Evolutionary conservation across 2,329 filamentous ascomycete genomes (phyloP), one percentile per base, ranked within the genome.

Genomic region (Apiospora rasikravindrae): DNA sequence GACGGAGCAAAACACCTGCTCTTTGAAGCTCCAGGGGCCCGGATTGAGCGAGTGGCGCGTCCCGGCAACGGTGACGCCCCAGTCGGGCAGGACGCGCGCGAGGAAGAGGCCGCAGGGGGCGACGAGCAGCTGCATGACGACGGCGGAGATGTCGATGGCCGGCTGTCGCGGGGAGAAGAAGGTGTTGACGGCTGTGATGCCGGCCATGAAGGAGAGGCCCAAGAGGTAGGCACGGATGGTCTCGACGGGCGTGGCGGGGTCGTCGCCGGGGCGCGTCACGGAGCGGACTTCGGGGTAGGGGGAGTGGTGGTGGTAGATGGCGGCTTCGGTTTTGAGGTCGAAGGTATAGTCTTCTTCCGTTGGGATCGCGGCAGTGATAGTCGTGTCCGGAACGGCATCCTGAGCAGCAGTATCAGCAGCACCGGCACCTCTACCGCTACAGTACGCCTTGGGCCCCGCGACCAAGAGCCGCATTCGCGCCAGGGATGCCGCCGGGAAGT

Each of bases 121-220:
- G 2, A 87, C 86, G 8, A 90, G 81, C 57, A 90, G 80, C 81
- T 90, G 88, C 24, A 88, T 87, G 14, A 90, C 87, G 70, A 88
- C 87, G 69, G 86, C 82, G 73, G 85, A 84, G 76, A 91, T 86
- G 16, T 80, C 83, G 74, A 90, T 89, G 66, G 83, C 81, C 0
- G 89, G 89, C 73, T 86, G 84, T 7, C 88, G 87, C 72, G 90
- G 86, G 68, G 86, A 87, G 78, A 90, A 90, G 69, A 90, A 84
- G 81, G 89, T 86, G 76, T 90, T 90, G 76, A 86, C 82, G 70
- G 86, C 87, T 66, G 86, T 83, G 51, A 88, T 80, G 33, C 87
- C 74, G 42, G 84, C 80, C 16, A 86, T 84, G 72, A 89, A 89
- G 57, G 83, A 73, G 22, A 87, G 77, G n/a, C 88, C 88, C 37